These are phyloP conservation scores for Zopfochytrium polystomum DNA, from an alignment of 371 early-diverging fungal genomes.

Conservation along the genomic window DNA sequence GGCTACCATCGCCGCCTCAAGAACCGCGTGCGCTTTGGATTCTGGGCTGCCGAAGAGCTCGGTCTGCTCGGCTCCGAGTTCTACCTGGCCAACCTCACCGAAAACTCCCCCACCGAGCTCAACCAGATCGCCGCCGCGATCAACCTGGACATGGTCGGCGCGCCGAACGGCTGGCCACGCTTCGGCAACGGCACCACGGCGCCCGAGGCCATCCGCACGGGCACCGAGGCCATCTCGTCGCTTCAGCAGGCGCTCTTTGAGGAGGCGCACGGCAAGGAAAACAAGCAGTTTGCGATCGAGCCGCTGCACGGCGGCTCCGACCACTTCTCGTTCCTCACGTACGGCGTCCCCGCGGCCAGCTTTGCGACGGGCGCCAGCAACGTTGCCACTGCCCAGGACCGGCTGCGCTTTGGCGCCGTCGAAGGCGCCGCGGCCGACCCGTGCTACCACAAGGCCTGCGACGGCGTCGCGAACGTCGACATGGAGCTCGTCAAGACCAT, in stretches of 20 bases:
- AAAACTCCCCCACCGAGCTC: slow-evolving; percentile 27
- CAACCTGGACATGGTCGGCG: slow-evolving; percentile 74
- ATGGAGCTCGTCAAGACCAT: background rate
- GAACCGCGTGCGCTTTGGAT: slow-evolving; percentile 49
- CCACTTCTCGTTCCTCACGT: background rate
- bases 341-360: background rate
- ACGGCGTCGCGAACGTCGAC: slow-evolving; percentile 5
- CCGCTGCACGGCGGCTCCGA: background rate
- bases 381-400: background rate
- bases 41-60: slow-evolving; percentile 76
- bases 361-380: background rate
- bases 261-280: no score
- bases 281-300: no score
- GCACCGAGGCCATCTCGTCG: no score
- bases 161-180: slow-evolving; percentile 62
- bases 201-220: background rate
- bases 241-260: no score
- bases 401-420: background rate
- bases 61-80: slow-evolving; percentile 67
- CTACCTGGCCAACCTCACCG: slow-evolving; percentile 47
- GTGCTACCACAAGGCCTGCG: slow-evolving; percentile 33
- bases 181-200: background rate
- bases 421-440: slow-evolving; percentile 1
- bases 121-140: slow-evolving; percentile 57
- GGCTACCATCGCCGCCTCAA: background rate